Percentiles rank a stretch among this genome's conserved stretches.
Conservation (phyloP, 768 basidiomycete genomes). For the Tulasnella calospora region DNA sequence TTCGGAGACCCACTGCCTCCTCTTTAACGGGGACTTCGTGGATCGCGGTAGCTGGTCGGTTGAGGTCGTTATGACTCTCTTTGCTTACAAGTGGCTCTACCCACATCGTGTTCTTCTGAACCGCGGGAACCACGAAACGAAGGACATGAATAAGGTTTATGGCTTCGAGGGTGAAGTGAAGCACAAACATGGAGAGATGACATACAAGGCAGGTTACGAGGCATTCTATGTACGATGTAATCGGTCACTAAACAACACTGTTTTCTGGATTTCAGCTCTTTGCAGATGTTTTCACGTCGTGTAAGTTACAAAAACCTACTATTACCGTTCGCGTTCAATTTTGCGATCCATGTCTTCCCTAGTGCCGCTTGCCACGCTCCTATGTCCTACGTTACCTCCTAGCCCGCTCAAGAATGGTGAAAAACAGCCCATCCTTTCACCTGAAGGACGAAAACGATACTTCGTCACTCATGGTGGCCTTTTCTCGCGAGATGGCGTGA, state of each 20-base stretch:
- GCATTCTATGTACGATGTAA: not conserved
- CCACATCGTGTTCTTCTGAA: conserved; percentile 88
- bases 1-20: conserved; percentile 71
- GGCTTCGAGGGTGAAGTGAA: conserved; percentile 96
- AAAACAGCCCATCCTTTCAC: conserved; percentile 63
- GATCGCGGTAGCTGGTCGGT: conserved; percentile 96
- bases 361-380: conserved; percentile 88
- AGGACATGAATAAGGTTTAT: conserved; percentile 90
- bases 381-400: conserved; percentile 64
- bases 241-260: conserved; percentile 19
- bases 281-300: conserved; percentile 84
- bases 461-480: conserved; percentile 96
- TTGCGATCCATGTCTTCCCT: conserved; percentile 14
- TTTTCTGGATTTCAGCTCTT: conserved; percentile 55
- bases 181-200: conserved; percentile 92
- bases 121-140: conserved; percentile 93
- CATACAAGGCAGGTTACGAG: conserved; percentile 63
- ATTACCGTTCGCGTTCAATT: not conserved
- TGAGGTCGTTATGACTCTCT: conserved; percentile 86
- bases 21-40: conserved; percentile 95
- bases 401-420: conserved; percentile 39
- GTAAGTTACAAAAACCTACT: conserved; percentile 45
- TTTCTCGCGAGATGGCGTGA: conserved; percentile 93
- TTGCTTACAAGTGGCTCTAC: conserved; percentile 97
- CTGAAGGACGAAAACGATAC: conserved; percentile 78